Percentiles rank a stretch among this genome's conserved stretches.
Evolutionary conservation across 805 yeast species (phyloP).

Genomic region (Myxozyma melibiosi): DNA sequence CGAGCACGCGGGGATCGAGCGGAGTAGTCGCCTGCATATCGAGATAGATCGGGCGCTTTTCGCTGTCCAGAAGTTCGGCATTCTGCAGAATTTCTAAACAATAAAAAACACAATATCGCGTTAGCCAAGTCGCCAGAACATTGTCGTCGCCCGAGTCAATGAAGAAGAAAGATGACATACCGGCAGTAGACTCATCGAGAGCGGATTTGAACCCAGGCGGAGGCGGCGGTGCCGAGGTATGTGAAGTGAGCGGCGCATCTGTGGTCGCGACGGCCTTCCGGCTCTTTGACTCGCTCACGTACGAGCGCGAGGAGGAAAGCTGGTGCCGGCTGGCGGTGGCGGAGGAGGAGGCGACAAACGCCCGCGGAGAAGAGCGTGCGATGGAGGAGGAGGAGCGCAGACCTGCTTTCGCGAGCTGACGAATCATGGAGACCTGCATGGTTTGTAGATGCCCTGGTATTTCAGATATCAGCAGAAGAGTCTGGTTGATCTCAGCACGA

Average conservation of each 20-base stretch:
- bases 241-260: constrained; percentile 16
- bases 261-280: constrained; percentile 21
- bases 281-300: constrained; percentile 7
- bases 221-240: constrained; percentile 19
- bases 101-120: background rate
- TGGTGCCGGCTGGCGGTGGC: background rate
- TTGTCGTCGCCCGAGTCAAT: background rate
- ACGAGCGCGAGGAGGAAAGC: background rate
- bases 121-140: background rate
- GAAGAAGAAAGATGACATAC: background rate
- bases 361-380: background rate
- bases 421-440: constrained; percentile 2
- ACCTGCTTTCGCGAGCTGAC: constrained; percentile 1
- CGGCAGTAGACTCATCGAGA: constrained; percentile 4
- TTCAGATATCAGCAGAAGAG: too few relatives aligned
- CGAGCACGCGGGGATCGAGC: constrained; percentile 93
- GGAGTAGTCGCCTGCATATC: constrained; percentile 99
- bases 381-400: background rate
- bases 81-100: constrained; percentile 21
- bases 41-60: constrained; percentile 79
- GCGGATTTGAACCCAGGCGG: constrained; percentile 12
- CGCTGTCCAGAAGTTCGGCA: constrained; percentile 28
- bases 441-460: too few relatives aligned
- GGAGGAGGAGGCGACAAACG: background rate
- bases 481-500: too few relatives aligned